Evolutionary conservation across 345 rosid species (phyloP), one percentile per base, ranked within the genome.

Genomic region (Dipteronia dyeriana): DNA sequence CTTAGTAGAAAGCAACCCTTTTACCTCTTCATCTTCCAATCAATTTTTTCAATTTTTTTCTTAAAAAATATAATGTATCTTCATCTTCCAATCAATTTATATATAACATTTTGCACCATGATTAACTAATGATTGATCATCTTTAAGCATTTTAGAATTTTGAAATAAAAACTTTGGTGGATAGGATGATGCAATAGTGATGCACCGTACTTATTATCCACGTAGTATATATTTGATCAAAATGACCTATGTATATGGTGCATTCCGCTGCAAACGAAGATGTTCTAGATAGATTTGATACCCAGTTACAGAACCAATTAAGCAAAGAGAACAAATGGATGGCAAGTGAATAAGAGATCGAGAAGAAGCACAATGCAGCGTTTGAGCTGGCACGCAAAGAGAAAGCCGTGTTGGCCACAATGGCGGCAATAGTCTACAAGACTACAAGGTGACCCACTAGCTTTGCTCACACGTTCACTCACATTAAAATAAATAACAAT

Each of bases 401-500:
- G 16, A 45, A 38, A 17, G 74, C 23, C 62, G 41, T 0, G 59
- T 7, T 31, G 29, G n/a, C 38, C 7, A 10, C 73, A 69, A 69
- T 60, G 39, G 20, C 1, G 23, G 41, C 20, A 14, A 53, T 53
- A 53, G 45, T 20, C 25, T 17, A 11, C 11, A 2, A 49, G 53
- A 11, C 13, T 6, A 2, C 4, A 12, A 56, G 45, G 20, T 39
- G 67, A 73, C 39, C 7, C 20, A 53, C n/a, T 64, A 20, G 47
- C 70, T 75, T 75, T 75, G 63, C 34, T 49, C 70, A 26, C 76
- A 62, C 76, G 76, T 74, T 74, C 57, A 22, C 41, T 25, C 56
- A 38, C 23, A 43, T 41, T 7, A 59, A 41, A 23, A 34, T 34
- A 34, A 34, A 34, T 34, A 34, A 34, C 38, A 34, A 34, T 34